Conservation (phyloP, 1,284 basidiomycete species). For the Vanrija sp. region DNA sequence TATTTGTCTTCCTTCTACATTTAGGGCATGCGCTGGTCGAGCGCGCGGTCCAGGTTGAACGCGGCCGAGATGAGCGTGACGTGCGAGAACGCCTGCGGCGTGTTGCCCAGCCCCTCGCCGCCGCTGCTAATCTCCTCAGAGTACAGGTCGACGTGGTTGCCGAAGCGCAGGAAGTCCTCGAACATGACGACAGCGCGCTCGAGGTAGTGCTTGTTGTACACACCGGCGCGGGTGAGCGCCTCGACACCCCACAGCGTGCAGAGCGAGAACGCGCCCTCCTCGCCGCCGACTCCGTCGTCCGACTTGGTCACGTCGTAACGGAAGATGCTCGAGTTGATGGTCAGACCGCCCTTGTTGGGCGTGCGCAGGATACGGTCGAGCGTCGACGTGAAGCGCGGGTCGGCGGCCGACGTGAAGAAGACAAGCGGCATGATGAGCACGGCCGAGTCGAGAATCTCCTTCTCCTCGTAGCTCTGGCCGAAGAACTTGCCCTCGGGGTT, state of each 20-base stretch:
- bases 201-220: slow-evolving; percentile 65
- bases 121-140: slow-evolving; percentile 58
- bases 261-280: slow-evolving; percentile 65
- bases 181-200: slow-evolving; percentile 43
- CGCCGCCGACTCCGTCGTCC: slow-evolving; percentile 87
- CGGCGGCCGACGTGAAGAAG: slow-evolving; percentile 77
- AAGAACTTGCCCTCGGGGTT: slow-evolving; percentile 47
- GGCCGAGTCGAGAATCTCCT: slow-evolving; percentile 50
- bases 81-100: slow-evolving; percentile 48
- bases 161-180: slow-evolving; percentile 56
- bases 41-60: slow-evolving; percentile 48
- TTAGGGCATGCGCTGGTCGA: slow-evolving; percentile 9
- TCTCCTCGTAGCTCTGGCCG: slow-evolving; percentile 51
- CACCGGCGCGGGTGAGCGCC: slow-evolving; percentile 76
- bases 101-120: slow-evolving; percentile 49
- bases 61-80: slow-evolving; percentile 48
- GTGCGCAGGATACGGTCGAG: slow-evolving; percentile 65
- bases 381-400: slow-evolving; percentile 79
- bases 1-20: too few relatives aligned
- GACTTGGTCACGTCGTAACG: slow-evolving; percentile 70
- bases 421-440: slow-evolving; percentile 51
- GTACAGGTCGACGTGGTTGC: slow-evolving; percentile 80
- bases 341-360: slow-evolving; percentile 80
- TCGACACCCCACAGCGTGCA: slow-evolving; percentile 65
- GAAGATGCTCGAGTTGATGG: slow-evolving; percentile 61